Base-by-base conservation (phyloP, 192 early-diverging fungal genomes). In the Dissophora ornata region DNA sequence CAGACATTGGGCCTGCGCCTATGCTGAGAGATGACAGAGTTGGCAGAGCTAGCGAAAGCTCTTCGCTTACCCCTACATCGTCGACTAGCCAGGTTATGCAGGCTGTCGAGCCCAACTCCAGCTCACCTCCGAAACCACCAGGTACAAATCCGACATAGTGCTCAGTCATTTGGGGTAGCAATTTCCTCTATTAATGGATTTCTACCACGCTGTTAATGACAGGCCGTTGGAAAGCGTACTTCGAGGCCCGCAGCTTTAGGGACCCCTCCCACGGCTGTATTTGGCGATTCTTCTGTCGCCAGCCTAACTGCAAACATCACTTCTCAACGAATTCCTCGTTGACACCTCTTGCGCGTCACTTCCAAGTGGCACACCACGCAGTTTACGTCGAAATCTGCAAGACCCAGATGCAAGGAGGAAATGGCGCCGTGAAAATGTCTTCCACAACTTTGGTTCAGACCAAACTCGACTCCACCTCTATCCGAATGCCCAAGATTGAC, bases 281-380 rank as follows among this genome's bases (percentile, higher is more conserved):
- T 54, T 67, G 53, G 46, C 55, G 55, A 11, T 46, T 57, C 24
- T 13, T 25, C 22, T 66, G 51, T 66, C 42, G 32, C 24, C 25
- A 33, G 28, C 30, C 24, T 1, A n/a, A 16, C 1, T 64, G 33
- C 33, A 33, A 5, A 25, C 13, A 9, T 48, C 32, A 48, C 33
- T 48, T 48, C 21, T 62, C 47, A 12, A 19, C 28, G 36, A 29
- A 29, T 19, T 44, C 36, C 24, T 38, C 44, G 6, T 7, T 28
- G 16, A 29, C 26, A 4, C 13, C 38, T 8, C 24, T 53, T 19
- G 32, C 46, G 19, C 32, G 34, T 25, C 36, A 64, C 19, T 51
- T 53, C 44, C 40, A 28, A 29, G 33, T 19, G 21, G 38, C 18
- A 6, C 38, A 28, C 24, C 57, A 38, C 57, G 5, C 3, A 34